Conservation (phyloP, 805 yeast species). For the Candida caryicola region DNA sequence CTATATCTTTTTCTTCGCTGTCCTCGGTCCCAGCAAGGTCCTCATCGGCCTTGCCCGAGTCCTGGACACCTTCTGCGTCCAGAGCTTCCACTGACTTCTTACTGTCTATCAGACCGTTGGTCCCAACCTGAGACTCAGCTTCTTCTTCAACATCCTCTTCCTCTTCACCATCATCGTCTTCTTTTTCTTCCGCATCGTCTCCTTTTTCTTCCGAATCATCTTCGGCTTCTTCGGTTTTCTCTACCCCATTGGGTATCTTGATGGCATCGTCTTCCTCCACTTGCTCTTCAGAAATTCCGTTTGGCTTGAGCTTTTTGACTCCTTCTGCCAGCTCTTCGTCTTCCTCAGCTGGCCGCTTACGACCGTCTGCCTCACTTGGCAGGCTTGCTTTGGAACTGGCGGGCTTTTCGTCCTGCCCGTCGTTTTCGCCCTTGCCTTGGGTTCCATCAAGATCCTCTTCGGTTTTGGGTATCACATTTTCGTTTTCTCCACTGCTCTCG, state of each 20-base stretch:
- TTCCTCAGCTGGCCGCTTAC: constrained; percentile 1
- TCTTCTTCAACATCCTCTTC: constrained; percentile 38
- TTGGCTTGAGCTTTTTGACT: constrained; percentile 1
- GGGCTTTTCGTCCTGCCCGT: constrained; percentile 1
- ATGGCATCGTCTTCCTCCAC: constrained; percentile 9
- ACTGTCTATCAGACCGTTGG: no score
- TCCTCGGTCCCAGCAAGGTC: constrained; percentile 39
- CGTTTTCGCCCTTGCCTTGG: no score
- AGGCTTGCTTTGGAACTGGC: neutral
- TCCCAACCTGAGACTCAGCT: neutral
- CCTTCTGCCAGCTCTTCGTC: neutral
- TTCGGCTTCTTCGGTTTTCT: constrained; percentile 4
- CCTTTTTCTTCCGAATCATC: constrained; percentile 11
- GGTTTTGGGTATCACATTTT: neutral
- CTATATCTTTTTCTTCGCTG: constrained; percentile 11
- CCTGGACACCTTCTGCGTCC: constrained; percentile 4
- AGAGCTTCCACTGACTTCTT: constrained; percentile 4
- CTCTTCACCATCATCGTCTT: constrained; percentile 20
- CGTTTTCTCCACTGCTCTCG: no score
- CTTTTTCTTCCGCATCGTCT: constrained; percentile 7
- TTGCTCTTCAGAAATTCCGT: neutral
- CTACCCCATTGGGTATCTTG: constrained; percentile 6
- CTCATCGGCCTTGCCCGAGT: constrained; percentile 37
- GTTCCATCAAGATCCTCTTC: no score
- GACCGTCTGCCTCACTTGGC: no score